Evolutionary conservation across 805 yeast genomes (phyloP).

Genomic region (Saccharomycopsis olivae): DNA sequence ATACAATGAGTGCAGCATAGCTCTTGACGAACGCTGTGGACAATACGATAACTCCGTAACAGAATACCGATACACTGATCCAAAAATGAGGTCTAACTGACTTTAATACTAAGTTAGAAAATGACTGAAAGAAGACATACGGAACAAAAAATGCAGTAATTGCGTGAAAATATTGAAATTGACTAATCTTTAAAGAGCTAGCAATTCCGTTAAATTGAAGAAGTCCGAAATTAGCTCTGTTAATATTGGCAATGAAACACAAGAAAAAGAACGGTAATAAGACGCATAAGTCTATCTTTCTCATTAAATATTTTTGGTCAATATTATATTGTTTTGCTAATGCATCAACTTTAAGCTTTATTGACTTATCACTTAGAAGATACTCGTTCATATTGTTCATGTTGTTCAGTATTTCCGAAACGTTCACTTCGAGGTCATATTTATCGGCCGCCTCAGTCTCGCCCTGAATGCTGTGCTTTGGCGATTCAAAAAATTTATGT

Average conservation of each 20-base stretch:
- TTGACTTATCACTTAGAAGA: slow-evolving; percentile 8
- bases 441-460: no score
- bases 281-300: slow-evolving; percentile 54
- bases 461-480: no score
- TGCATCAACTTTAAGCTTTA: slow-evolving; percentile 19
- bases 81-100: slow-evolving; percentile 32
- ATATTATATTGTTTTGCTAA: slow-evolving; percentile 35
- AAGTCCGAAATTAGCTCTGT: slow-evolving; percentile 65
- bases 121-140: slow-evolving; percentile 13
- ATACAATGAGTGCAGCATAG: slow-evolving; percentile 30
- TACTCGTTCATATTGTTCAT: no score
- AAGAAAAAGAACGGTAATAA: slow-evolving; percentile 61
- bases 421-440: no score
- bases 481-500: no score
- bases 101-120: slow-evolving; percentile 31
- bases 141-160: slow-evolving; percentile 35
- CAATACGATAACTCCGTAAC: slow-evolving; percentile 31
- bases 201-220: slow-evolving; percentile 58
- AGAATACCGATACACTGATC: slow-evolving; percentile 30
- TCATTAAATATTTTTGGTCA: slow-evolving; percentile 41
- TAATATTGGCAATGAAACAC: slow-evolving; percentile 61
- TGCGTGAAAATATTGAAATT: slow-evolving; percentile 51
- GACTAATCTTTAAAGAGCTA: slow-evolving; percentile 39
- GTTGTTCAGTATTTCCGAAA: no score
- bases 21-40: slow-evolving; percentile 33